Base-by-base conservation (phyloP, 306 rosid species). In the Medicago ruthenica region DNA sequence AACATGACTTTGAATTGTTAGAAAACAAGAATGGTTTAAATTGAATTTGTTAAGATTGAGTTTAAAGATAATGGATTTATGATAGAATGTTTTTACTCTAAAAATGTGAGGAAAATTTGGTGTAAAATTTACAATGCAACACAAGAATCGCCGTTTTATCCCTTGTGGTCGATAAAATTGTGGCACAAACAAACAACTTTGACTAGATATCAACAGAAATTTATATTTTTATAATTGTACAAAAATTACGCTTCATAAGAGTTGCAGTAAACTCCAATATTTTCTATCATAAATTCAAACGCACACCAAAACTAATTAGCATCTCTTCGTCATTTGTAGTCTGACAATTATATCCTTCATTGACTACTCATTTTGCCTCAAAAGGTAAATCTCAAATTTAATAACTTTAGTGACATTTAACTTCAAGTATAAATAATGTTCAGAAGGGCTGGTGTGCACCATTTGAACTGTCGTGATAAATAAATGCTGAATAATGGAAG, bases 401-500 rank as follows among this genome's bases (percentile, higher is more conserved):
- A 15, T 8, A 22, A 42, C 20, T 64, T 39, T 11, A 64, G 48
- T 17, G 15, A 63, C n/a, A 36, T 36, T 36, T 24, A 62, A 36
- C 68, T 57, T 50, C 13, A 15, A n/a, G 61, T 20, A 18, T 2
- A 18, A 54, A 59, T 22, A 12, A 12, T 59, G 65, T 24, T 59
- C 39, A 27, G 40, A 59, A 7, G 9, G 39, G 2, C 14, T 13
- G 40, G 65, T n/a, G 10, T 11, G 27, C 73, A 40, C 2, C 5
- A 44, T 64, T 74, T 83, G 79, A 71, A 39, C 21, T 37, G 59
- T 67, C 24, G 50, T 67, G 12, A 24, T 65, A 80, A 54, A 79
- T 42, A 76, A 73, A 71, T 12, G 36, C 70, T 20, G 2, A 54
- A 18, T 15, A 50, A 20, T 57, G 61, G n/a, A 42, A 71, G n/a